Conservation (phyloP, 1,284 basidiomycete genomes). For the Pascua guehoae region DNA sequence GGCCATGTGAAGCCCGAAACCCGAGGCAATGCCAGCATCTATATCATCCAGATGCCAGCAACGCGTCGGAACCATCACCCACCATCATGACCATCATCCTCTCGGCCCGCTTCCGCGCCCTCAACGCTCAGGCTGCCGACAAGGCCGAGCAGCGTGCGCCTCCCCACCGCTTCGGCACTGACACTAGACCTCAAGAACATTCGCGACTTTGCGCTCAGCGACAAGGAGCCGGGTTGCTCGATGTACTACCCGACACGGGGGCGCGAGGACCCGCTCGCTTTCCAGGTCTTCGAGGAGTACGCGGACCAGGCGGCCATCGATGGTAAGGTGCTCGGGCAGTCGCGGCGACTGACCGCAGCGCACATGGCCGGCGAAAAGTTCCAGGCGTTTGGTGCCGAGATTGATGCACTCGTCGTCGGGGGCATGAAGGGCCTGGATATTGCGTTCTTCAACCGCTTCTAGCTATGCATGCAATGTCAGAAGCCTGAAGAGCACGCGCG, state of each 20-base stretch:
- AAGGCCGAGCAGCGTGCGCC: slow-evolving; percentile 12
- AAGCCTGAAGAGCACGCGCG: too few relatives aligned
- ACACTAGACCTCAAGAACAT: slow-evolving; percentile 11
- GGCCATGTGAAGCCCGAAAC: too few relatives aligned
- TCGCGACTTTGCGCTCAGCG: slow-evolving; percentile 6
- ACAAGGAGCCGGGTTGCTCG: slow-evolving; percentile 12
- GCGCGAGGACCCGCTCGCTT: slow-evolving; percentile 10
- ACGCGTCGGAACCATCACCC: too few relatives aligned
- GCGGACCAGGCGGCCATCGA: slow-evolving; percentile 7
- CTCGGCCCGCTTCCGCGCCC: slow-evolving; percentile 5
- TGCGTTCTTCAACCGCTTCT: slow-evolving; percentile 6
- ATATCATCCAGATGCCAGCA: too few relatives aligned
- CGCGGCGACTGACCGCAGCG: slow-evolving; percentile 1
- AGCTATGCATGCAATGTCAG: too few relatives aligned
- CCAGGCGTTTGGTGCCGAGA: slow-evolving; percentile 5
- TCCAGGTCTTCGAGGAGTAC: slow-evolving; percentile 19
- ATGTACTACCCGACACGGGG: slow-evolving; percentile 8
- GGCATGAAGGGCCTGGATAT: slow-evolving; percentile 8
- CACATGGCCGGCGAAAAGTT: slow-evolving; percentile 11
- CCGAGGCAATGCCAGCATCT: too few relatives aligned
- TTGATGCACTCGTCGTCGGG: slow-evolving; percentile 3
- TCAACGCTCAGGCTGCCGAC: slow-evolving; percentile 6
- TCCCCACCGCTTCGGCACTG: not conserved
- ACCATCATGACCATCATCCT: slow-evolving; percentile 10
- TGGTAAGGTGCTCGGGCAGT: slow-evolving; percentile 3